Conservation (phyloP, 139 green algal genomes). For the Volvox reticuliferus region DNA sequence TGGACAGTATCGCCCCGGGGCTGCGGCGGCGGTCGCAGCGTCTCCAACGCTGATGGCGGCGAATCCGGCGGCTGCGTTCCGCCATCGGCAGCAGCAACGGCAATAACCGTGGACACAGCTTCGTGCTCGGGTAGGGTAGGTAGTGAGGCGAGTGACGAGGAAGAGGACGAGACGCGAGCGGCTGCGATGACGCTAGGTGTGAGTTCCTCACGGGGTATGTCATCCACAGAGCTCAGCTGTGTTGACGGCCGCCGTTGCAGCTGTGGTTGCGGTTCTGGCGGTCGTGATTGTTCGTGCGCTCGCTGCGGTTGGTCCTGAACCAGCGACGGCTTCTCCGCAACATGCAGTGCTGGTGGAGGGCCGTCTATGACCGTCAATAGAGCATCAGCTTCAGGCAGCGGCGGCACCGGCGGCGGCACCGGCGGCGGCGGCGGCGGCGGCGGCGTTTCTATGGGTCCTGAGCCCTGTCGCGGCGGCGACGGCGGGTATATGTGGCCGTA, state of each 20-base stretch:
- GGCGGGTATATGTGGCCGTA: slow-evolving; percentile 28
- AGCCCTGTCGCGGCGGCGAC: neutral
- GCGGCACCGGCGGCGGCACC: neutral
- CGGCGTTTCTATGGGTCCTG: neutral
- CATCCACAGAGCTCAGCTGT: neutral
- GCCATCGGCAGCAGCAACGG: neutral
- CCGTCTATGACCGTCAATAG: neutral
- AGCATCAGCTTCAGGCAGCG: neutral
- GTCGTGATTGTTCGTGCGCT: neutral
- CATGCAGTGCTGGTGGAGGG: neutral
- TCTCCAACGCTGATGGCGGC: neutral
- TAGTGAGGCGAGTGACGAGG: neutral
- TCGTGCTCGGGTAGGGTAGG: neutral
- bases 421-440: neutral
- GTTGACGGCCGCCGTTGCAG: neutral
- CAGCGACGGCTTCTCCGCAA: neutral
- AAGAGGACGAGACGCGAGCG: neutral
- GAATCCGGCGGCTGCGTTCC: neutral
- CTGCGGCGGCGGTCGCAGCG: neutral
- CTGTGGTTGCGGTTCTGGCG: neutral
- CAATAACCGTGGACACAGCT: neutral
- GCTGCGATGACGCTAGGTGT: neutral
- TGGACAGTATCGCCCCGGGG: neutral
- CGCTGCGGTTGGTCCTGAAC: neutral
- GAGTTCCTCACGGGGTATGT: neutral